Conservation (phyloP, 805 yeast species). For the Zygoascus biomembranicola region DNA sequence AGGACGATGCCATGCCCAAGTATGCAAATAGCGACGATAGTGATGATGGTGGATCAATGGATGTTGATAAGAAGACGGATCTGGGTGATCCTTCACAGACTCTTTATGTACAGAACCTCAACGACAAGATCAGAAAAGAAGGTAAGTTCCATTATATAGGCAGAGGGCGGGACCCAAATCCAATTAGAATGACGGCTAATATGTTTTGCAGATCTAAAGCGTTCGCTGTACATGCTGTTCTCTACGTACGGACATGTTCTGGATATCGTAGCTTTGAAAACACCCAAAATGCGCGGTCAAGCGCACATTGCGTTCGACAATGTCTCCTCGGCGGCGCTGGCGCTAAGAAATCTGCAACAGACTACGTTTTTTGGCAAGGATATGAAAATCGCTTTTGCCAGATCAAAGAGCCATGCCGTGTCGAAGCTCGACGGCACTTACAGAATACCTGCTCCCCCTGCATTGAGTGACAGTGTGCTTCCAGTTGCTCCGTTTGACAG, state of each 20-base stretch:
- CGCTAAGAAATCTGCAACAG: constrained; percentile 26
- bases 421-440: constrained; percentile 25
- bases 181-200: no score
- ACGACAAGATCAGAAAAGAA: constrained; percentile 28
- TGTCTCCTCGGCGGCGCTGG: constrained; percentile 25
- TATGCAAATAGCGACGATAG: neutral
- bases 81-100: constrained; percentile 22
- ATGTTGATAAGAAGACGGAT: neutral
- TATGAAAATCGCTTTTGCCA: constrained; percentile 26
- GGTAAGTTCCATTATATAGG: constrained; percentile 15
- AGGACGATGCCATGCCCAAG: neutral
- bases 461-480: constrained; percentile 9
- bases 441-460: constrained; percentile 15
- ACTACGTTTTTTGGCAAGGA: constrained; percentile 28
- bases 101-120: constrained; percentile 31
- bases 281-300: constrained; percentile 35
- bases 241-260: constrained; percentile 31
- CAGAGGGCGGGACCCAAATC: no score
- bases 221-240: constrained; percentile 30
- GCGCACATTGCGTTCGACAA: constrained; percentile 32
- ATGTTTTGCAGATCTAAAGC: constrained; percentile 23
- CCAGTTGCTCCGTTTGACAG: constrained; percentile 13
- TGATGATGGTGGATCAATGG: neutral
- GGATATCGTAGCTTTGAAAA: constrained; percentile 30
- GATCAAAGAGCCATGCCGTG: constrained; percentile 22